A percentile compares a stretch with the other conserved stretches of the same genome.
phyloP scores from a whole-genome alignment of 2,329 filamentous ascomycete genomes.

The Xylariaceae sp. region DNA sequence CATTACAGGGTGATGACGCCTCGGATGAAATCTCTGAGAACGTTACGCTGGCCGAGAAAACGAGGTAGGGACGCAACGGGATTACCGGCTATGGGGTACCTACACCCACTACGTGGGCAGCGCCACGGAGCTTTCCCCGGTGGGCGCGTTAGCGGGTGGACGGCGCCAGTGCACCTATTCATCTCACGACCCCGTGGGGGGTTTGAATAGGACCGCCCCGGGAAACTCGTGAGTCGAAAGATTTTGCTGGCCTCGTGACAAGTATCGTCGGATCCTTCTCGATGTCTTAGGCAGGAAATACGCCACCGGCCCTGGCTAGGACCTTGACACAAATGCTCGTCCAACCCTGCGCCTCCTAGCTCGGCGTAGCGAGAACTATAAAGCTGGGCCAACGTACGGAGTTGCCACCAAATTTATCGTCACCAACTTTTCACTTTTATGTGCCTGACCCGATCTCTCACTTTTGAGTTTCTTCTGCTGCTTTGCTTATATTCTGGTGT shows the following conservation, averaged over 20 bases:
- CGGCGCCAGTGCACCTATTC: background rate
- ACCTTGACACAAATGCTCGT: background rate
- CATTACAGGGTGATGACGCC: too few relatives aligned
- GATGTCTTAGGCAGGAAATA: constrained; percentile 4
- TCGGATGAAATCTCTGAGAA: too few relatives aligned
- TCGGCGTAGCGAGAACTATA: constrained; percentile 11
- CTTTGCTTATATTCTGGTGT: background rate
- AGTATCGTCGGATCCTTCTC: constrained; percentile 6
- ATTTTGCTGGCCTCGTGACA: constrained; percentile 12
- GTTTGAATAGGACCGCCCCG: background rate
- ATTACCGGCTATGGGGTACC: background rate
- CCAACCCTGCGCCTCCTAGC: background rate
- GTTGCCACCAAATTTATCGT: constrained; percentile 1
- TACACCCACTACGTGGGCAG: background rate
- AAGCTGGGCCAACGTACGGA: background rate
- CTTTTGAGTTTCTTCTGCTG: background rate
- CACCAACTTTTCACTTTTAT: background rate
- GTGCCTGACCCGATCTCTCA: background rate
- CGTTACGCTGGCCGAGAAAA: too few relatives aligned
- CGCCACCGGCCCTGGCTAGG: background rate
- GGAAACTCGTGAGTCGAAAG: constrained; percentile 2
- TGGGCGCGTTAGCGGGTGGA: constrained; percentile 10
- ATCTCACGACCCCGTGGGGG: background rate
- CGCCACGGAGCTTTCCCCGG: background rate
- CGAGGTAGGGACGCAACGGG: too few relatives aligned